Evolutionary conservation across 2,329 filamentous ascomycete species (phyloP).

Genomic region (Aotearoamyces nothofagi): DNA sequence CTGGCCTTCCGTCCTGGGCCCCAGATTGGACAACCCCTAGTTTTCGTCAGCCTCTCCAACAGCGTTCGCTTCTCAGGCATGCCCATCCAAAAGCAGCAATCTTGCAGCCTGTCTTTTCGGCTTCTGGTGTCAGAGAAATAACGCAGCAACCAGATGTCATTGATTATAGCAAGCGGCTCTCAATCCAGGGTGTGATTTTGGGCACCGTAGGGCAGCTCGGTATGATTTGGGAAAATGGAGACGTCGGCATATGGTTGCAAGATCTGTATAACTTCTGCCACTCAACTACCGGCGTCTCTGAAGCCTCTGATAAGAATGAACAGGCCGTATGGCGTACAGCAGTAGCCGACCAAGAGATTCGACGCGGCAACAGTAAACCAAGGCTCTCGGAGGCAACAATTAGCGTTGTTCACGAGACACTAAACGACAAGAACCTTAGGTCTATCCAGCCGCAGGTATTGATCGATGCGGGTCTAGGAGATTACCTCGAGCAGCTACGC

Average conservation of each 20-base stretch:
- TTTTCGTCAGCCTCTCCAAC: conserved; percentile 4
- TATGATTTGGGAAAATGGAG: conserved; percentile 4
- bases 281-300: not conserved
- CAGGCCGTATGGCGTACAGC: conserved; percentile 5
- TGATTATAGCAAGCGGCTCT: conserved; percentile 1
- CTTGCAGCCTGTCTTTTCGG: conserved; percentile 5
- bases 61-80: conserved; percentile 4
- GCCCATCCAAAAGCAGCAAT: conserved; percentile 1
- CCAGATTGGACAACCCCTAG: conserved; percentile 5
- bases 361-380: conserved; percentile 5
- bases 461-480: conserved; percentile 3
- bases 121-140: conserved; percentile 4
- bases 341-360: conserved; percentile 6
- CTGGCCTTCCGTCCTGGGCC: conserved; percentile 9
- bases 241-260: conserved; percentile 5
- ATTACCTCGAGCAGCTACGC: conserved; percentile 5
- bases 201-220: conserved; percentile 4
- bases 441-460: conserved; percentile 3
- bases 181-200: conserved; percentile 2
- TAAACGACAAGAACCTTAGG: conserved; percentile 3
- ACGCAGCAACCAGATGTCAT: conserved; percentile 1
- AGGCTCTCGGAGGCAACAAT: conserved; percentile 5
- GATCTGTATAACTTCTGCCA: conserved; percentile 5
- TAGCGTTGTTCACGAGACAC: conserved; percentile 1
- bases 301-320: not conserved